These are phyloP conservation scores for Aspergillus hortae DNA, from an alignment of 2,329 filamentous ascomycete species.

Conservation along the genomic window DNA sequence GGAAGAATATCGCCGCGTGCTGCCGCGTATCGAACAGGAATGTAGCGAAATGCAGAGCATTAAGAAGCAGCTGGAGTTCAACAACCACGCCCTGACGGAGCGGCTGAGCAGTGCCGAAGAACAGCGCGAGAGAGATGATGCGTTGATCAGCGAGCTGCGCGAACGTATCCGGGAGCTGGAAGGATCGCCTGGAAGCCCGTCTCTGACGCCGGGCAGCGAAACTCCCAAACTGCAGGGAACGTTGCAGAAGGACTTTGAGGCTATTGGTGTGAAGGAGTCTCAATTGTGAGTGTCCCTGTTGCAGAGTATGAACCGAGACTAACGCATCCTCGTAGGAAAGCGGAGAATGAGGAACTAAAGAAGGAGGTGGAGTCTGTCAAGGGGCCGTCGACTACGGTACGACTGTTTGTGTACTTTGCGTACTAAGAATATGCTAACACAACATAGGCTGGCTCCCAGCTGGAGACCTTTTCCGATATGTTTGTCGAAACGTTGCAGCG, in stretches of 20 bases:
- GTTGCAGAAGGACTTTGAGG: constrained; percentile 42
- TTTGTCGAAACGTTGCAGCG: constrained; percentile 29
- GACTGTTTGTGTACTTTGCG: neutral
- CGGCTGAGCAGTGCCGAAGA: constrained; percentile 42
- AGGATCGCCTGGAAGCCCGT: constrained; percentile 36
- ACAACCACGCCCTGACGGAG: constrained; percentile 46
- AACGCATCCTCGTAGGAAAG: constrained; percentile 26
- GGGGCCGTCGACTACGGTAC: constrained; percentile 17
- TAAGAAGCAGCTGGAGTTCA: constrained; percentile 48
- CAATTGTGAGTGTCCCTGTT: constrained; percentile 31
- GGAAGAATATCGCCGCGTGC: constrained; percentile 43
- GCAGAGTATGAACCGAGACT: neutral
- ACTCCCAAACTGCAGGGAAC: constrained; percentile 39
- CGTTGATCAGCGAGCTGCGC: constrained; percentile 39
- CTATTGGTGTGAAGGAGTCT: constrained; percentile 36
- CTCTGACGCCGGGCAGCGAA: constrained; percentile 34
- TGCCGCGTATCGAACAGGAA: constrained; percentile 48
- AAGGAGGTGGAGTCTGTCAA: constrained; percentile 36
- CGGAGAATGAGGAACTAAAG: constrained; percentile 39
- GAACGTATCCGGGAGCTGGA: constrained; percentile 43
- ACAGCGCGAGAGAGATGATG: constrained; percentile 40
- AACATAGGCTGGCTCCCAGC: constrained; percentile 24
- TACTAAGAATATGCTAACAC: constrained; percentile 7
- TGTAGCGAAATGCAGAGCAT: constrained; percentile 46
- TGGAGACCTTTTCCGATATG: constrained; percentile 32